Base-by-base conservation (phyloP, 106 monocot species). In the Chionographis japonica region DNA sequence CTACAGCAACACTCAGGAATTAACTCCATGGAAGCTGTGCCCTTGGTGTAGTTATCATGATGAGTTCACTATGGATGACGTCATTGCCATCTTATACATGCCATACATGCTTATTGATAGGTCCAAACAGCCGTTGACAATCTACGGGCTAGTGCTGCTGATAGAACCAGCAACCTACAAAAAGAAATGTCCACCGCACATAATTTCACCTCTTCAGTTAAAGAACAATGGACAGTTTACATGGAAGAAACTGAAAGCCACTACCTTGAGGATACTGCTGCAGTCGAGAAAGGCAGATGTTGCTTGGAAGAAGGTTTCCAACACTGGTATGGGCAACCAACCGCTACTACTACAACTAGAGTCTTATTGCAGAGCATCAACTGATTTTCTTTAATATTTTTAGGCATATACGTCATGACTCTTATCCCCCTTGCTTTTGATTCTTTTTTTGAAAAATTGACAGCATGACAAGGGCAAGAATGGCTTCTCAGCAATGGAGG, bases 111-210 rank as follows among this genome's bases (percentile, higher is more conserved):
- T 64, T 58, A 18, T 38, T 50, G 61, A 74, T 54, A 97, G 97
- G 92, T 97, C 52, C 92, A 97, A 92, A 77, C 79, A 52, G 84
- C 92, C 14, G 80, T 97, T 54, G 74, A 80, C 68, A 78, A 76
- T 59, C 86, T 97, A 20, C 71, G 89, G 35, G 74, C 77, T 53
- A 86, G 82, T 69, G 89, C 89, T 63, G 79, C 76, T 46, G 68
- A 78, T 54, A 84, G 86, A 76, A 87, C 82, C 17, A 62, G 71
- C 57, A 79, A 80, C 72, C 60, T 97, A 37, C 74, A 89, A 16
- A 71, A 89, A 43, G 97, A 97, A 77, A 89, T 97, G 83, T 65
- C 84, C 18, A 70, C 73, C 52, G 86, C 88, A 46, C 78, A 71
- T 67, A 71, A 68, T 37, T 92, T 87, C 43, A 92, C 92, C 16